Evolutionary conservation across 225 moss, liverwort and hornwort genomes (phyloP), one percentile per base, ranked within the genome.

Genomic region (Neckera pumila): DNA sequence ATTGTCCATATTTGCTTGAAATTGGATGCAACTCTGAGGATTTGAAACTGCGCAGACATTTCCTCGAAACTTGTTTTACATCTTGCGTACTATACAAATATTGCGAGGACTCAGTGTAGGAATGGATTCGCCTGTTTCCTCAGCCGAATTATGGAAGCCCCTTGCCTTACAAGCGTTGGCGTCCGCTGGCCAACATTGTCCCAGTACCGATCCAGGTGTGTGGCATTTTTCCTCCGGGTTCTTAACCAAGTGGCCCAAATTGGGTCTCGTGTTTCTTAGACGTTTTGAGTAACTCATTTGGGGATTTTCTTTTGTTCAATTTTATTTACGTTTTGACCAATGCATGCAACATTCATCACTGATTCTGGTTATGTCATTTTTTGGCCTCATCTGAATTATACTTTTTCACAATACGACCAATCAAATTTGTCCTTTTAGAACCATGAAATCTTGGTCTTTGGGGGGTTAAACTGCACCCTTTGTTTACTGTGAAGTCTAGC

Each of bases 31-130:
- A 73, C 43, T 83, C 66, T 87, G 89, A 92, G 75, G 64, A 81
- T 84, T 73, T 58, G 60, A 42, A 59, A 81, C 77, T 89, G 77
- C 82, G 89, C 97, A 98, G 96, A 95, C 92, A 72, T 94, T 97
- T 87, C 98, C 96, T 76, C 94, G 96, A 91, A 90, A 94, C 85
- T 89, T 98, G 89, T 98, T 98, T 89, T 98, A 96, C 81, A 91
- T 98, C 51, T 75, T 98, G 86, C 94, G 98, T 74, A 92, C 95
- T 12, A 93, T 95, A 54, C 98, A 96, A n/a, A 89, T 98, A 89
- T 86, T 98, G 87, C 93, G 98, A 78, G 98, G 98, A 57, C 94
- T 98, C 43, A 95, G 97, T 86, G 86, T 97, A 40, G 98, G 95
- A 59, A 96, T 98, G 97, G 94, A 95, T 60, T 86, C 93, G 19